Conservation (phyloP, 768 basidiomycete species). For the Suillus tomentosus region DNA sequence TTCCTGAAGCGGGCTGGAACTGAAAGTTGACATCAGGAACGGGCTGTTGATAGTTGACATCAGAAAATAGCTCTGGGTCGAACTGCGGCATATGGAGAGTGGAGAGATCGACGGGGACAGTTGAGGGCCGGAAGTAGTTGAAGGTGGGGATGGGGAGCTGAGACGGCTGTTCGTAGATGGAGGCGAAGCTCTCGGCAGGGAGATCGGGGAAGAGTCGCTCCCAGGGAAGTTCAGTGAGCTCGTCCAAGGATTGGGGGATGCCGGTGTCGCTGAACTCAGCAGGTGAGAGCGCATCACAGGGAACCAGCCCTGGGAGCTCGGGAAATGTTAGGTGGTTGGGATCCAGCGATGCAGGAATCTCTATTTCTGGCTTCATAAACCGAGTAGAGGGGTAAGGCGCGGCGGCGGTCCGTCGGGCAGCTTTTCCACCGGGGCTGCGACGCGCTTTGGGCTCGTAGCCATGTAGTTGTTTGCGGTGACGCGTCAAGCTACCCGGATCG, state of each 20-base stretch:
- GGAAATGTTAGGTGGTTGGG: neutral
- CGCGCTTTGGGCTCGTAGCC: neutral
- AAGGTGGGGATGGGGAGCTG: neutral
- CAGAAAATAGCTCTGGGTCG: neutral
- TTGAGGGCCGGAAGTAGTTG: neutral
- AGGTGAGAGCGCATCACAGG: neutral
- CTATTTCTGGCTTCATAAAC: neutral
- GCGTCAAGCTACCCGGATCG: neutral
- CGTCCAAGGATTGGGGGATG: neutral
- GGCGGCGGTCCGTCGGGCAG: neutral
- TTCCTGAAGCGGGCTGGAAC: neutral
- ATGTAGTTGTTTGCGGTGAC: neutral
- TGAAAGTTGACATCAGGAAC: neutral
- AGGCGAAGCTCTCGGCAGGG: neutral
- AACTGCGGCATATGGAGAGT: neutral
- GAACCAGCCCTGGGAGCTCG: neutral
- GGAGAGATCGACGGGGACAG: neutral
- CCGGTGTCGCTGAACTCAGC: neutral
- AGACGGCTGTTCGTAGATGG: neutral
- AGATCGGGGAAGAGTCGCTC: neutral
- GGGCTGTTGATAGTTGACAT: neutral
- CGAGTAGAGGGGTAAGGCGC: neutral
- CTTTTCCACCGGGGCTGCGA: neutral
- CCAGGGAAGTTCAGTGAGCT: neutral
- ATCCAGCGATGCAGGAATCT: neutral